Evolutionary conservation across 768 basidiomycete genomes (phyloP).

Genomic region (Xerocomus brunneocitrinus): DNA sequence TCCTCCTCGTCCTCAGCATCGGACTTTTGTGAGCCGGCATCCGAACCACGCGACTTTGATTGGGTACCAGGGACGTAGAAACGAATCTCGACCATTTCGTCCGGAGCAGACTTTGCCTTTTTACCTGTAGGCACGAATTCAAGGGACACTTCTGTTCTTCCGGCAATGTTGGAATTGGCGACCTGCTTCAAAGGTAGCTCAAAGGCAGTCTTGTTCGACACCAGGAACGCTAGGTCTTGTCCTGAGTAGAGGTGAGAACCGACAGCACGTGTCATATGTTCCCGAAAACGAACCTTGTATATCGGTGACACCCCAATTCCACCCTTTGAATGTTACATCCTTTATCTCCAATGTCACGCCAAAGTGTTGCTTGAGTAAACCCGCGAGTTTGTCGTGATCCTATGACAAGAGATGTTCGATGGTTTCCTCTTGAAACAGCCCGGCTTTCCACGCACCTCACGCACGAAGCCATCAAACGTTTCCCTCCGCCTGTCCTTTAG

Average conservation of each 20-base stretch:
- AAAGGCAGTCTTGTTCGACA: slow-evolving; percentile 84
- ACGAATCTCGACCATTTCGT: slow-evolving; percentile 94
- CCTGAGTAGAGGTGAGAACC: slow-evolving; percentile 42
- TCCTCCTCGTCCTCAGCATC: slow-evolving; percentile 70
- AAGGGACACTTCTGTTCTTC: slow-evolving; percentile 97
- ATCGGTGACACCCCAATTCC: slow-evolving; percentile 98
- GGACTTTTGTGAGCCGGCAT: slow-evolving; percentile 69
- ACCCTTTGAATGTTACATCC: slow-evolving; percentile 88
- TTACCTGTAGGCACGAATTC: slow-evolving; percentile 65
- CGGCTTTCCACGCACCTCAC: slow-evolving; percentile 55
- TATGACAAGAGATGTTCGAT: slow-evolving; percentile 26
- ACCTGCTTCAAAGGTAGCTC: slow-evolving; percentile 83
- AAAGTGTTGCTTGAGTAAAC: slow-evolving; percentile 83
- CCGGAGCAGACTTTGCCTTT: slow-evolving; percentile 45
- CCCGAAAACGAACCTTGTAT: slow-evolving; percentile 68
- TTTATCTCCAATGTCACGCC: slow-evolving; percentile 77
- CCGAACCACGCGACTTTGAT: slow-evolving; percentile 58
- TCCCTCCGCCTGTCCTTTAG: slow-evolving; percentile 73
- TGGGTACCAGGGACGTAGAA: slow-evolving; percentile 90
- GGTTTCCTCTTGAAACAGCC: background rate
- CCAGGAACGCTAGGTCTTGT: slow-evolving; percentile 85
- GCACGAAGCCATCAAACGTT: slow-evolving; percentile 90
- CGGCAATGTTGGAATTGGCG: slow-evolving; percentile 96
- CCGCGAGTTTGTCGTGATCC: slow-evolving; percentile 87
- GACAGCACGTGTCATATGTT: background rate